A percentile compares a stretch with the other conserved stretches of the same genome.
phyloP scores from a whole-genome alignment of 176 grass and related monocot genomes.

The Dactylis glomerata region DNA sequence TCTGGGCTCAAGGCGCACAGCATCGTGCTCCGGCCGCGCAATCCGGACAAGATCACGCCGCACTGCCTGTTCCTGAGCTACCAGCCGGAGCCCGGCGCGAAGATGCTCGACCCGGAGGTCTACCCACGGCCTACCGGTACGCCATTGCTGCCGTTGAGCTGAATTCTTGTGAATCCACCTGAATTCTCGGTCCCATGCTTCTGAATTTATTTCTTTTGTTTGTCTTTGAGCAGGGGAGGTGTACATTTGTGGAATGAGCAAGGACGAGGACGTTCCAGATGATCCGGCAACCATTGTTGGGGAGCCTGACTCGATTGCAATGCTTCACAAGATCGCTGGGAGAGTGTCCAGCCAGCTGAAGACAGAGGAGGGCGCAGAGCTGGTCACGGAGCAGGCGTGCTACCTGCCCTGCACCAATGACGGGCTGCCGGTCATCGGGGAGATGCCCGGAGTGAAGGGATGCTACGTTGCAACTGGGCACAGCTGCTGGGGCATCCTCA shows the following conservation, averaged over 20 bases:
- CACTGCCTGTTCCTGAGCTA: constrained; percentile 90
- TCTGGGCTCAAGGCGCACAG: constrained; percentile 80
- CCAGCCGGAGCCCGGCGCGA: constrained; percentile 64
- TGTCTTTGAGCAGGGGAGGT: constrained; percentile 59
- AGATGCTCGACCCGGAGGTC: constrained; percentile 84
- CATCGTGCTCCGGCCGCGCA: constrained; percentile 67
- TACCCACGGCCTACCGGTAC: constrained; percentile 84
- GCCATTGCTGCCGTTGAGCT: neutral
- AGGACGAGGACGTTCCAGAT: constrained; percentile 61
- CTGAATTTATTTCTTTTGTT: neutral
- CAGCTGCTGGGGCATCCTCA: constrained; percentile 92
- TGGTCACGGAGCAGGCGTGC: constrained; percentile 80
- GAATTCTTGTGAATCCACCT: neutral
- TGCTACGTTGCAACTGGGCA: constrained; percentile 88
- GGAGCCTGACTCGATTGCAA: constrained; percentile 64
- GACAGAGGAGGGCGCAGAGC: constrained; percentile 50
- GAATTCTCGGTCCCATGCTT: neutral
- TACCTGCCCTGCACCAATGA: constrained; percentile 74
- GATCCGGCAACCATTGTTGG: constrained; percentile 62
- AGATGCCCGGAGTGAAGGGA: constrained; percentile 65
- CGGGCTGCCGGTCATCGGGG: constrained; percentile 76
- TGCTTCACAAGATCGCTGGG: constrained; percentile 85
- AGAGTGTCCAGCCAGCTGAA: constrained; percentile 75
- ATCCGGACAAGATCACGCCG: constrained; percentile 64
- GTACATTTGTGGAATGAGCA: constrained; percentile 85